Conservation (phyloP, 495 filamentous ascomycete species). For the Margaritispora aquatica region DNA sequence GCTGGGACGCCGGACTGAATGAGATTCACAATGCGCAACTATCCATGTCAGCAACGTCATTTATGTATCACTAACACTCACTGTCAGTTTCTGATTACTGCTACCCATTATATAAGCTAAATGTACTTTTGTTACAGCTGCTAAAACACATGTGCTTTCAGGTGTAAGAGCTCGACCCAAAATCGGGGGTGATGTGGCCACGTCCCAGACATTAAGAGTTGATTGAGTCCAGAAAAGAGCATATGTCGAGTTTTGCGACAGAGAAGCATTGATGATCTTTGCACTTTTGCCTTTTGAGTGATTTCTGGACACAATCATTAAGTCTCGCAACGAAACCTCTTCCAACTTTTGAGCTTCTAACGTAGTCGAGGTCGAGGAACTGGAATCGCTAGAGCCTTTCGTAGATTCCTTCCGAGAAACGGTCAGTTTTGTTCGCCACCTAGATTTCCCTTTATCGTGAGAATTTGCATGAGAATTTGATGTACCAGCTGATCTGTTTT, state of each 20-base stretch:
- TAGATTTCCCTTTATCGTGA: constrained; percentile 26
- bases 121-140: constrained; percentile 26
- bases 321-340: constrained; percentile 24
- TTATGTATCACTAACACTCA: constrained; percentile 10
- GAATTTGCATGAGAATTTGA: constrained; percentile 7
- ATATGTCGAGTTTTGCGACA: constrained; percentile 31
- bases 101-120: constrained; percentile 32
- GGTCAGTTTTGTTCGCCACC: constrained; percentile 28
- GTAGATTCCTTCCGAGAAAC: constrained; percentile 22
- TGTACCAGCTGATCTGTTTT: constrained; percentile 16
- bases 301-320: constrained; percentile 17
- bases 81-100: constrained; percentile 31
- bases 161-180: constrained; percentile 24
- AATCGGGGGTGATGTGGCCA: constrained; percentile 25
- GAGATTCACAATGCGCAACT: constrained; percentile 32
- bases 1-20: constrained; percentile 17
- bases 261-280: constrained; percentile 27
- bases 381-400: constrained; percentile 22
- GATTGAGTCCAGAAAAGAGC: constrained; percentile 33
- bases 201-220: constrained; percentile 32
- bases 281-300: constrained; percentile 20
- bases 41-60: neutral
- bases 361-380: constrained; percentile 27
- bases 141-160: constrained; percentile 32
- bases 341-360: constrained; percentile 29